These are phyloP conservation scores for Acorus calamus DNA, from an alignment of 106 monocot species.

Conservation along the genomic window DNA sequence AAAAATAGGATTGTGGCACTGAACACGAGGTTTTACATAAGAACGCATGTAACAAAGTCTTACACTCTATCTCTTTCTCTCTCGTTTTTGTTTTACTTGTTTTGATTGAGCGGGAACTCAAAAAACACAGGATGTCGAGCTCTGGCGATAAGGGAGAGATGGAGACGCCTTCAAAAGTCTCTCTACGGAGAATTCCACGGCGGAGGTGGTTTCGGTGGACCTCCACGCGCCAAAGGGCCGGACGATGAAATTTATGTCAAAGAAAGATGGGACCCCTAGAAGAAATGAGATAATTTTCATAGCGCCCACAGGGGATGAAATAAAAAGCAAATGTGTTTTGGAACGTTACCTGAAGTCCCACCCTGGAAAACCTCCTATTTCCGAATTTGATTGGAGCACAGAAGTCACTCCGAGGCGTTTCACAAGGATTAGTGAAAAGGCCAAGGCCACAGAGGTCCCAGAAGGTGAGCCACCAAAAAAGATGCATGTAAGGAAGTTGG, in stretches of 20 bases:
- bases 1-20: too few species aligned
- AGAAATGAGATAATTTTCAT: slow-evolving; percentile 43
- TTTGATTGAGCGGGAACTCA: slow-evolving; percentile 4
- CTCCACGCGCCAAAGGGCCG: slow-evolving; percentile 30
- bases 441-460: slow-evolving; percentile 29
- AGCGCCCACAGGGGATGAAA: slow-evolving; percentile 74
- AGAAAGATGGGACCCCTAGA: slow-evolving; percentile 36
- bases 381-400: slow-evolving; percentile 77
- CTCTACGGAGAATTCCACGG: background rate
- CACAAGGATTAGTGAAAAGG: slow-evolving; percentile 51
- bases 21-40: too few species aligned
- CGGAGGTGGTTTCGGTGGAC: slow-evolving; percentile 25
- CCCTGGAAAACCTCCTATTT: slow-evolving; percentile 47
- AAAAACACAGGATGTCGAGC: slow-evolving; percentile 24
- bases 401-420: slow-evolving; percentile 68
- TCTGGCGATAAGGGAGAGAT: background rate
- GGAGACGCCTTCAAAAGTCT: slow-evolving; percentile 4
- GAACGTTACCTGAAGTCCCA: slow-evolving; percentile 48
- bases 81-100: too few species aligned
- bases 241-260: slow-evolving; percentile 36
- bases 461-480: slow-evolving; percentile 39
- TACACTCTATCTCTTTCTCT: too few species aligned
- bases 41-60: too few species aligned
- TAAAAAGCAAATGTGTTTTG: slow-evolving; percentile 57
- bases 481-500: slow-evolving; percentile 35